These are phyloP conservation scores for Thalassiosira exigua DNA, from an alignment of 352 stramenopile species.

Conservation along the genomic window DNA sequence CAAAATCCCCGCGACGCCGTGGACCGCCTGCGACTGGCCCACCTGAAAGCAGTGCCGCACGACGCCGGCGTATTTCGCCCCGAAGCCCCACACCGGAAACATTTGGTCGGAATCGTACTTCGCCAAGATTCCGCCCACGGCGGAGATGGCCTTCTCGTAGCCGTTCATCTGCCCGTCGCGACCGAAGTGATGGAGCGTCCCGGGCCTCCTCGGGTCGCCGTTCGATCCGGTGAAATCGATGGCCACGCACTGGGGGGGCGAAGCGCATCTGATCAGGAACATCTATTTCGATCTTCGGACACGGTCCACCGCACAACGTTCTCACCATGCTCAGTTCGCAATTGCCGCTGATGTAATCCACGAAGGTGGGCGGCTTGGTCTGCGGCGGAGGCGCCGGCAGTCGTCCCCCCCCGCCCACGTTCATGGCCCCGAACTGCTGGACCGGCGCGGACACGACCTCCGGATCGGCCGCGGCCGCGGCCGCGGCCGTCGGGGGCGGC, in stretches of 20 bases:
- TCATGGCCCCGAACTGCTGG: slow-evolving; percentile 25
- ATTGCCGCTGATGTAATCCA: slow-evolving; percentile 84
- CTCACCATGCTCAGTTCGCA: slow-evolving; percentile 78
- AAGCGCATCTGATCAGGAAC: too few species aligned
- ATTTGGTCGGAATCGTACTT: slow-evolving; percentile 87
- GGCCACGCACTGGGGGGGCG: slow-evolving; percentile 79
- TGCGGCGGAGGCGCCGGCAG: slow-evolving; percentile 15
- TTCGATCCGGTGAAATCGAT: slow-evolving; percentile 90
- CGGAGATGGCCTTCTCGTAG: slow-evolving; percentile 87
- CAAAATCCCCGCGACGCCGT: slow-evolving; percentile 78
- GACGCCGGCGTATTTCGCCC: slow-evolving; percentile 86
- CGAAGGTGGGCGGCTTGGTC: slow-evolving; percentile 71
- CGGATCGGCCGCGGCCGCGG: neutral
- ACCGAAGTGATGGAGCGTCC: slow-evolving; percentile 73
- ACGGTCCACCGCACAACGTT: too few species aligned
- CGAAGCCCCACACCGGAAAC: slow-evolving; percentile 88
- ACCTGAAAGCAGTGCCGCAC: slow-evolving; percentile 92
- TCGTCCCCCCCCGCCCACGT: slow-evolving; percentile 12
- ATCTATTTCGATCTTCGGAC: too few species aligned
- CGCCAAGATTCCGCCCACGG: slow-evolving; percentile 80
- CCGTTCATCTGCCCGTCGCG: slow-evolving; percentile 65
- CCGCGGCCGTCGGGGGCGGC: neutral
- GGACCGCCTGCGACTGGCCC: slow-evolving; percentile 60
- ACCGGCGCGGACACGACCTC: slow-evolving; percentile 9
- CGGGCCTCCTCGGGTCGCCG: slow-evolving; percentile 73